Conservation (phyloP, 2,329 filamentous ascomycete genomes). For the Juglanconis sp. region DNA sequence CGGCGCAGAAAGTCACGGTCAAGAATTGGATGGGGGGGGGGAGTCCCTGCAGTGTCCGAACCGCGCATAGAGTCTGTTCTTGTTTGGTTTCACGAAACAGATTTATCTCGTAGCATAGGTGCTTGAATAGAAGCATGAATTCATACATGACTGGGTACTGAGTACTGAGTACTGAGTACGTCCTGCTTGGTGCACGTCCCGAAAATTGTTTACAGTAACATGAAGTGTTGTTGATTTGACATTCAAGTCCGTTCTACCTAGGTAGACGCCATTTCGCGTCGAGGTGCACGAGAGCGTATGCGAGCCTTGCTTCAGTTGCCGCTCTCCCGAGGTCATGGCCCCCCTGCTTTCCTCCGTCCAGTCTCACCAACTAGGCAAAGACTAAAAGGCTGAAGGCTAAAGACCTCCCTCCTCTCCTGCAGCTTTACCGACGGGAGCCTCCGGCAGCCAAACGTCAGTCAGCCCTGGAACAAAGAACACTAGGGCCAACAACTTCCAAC, state of each 20-base stretch:
- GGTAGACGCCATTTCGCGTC: too few relatives aligned
- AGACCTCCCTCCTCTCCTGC: background rate
- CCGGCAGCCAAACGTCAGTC: background rate
- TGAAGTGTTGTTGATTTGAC: too few relatives aligned
- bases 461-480: background rate
- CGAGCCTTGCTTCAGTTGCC: too few relatives aligned
- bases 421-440: background rate
- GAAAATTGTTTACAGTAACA: too few relatives aligned
- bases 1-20: too few relatives aligned
- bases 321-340: too few relatives aligned
- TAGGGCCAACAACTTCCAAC: background rate
- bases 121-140: background rate
- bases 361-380: background rate
- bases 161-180: background rate
- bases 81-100: slow-evolving; percentile 6
- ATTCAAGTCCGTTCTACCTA: too few relatives aligned
- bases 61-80: background rate
- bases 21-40: background rate
- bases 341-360: background rate
- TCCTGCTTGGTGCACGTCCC: background rate
- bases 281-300: too few relatives aligned
- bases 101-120: background rate
- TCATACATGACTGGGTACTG: background rate
- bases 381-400: background rate
- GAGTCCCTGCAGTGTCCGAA: background rate